These are phyloP conservation scores for Groenewaldozyma tartarivorans DNA, from an alignment of 805 yeast species.

Conservation along the genomic window DNA sequence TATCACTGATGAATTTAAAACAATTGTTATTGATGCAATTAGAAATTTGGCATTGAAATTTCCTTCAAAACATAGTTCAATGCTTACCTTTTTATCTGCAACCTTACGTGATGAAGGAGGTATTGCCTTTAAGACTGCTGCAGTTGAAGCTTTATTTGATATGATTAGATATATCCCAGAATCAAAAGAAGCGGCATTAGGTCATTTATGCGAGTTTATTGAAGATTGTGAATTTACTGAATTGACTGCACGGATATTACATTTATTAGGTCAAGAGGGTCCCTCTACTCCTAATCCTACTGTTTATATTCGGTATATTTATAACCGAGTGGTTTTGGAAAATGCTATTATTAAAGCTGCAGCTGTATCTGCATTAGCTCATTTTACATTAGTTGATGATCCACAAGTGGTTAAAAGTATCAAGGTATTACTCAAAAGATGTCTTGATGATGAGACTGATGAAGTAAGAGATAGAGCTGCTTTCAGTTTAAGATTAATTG, in stretches of 20 bases:
- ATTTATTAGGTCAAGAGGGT: conserved; percentile 88
- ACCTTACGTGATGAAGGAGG: conserved; percentile 89
- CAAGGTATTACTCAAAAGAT: conserved; percentile 66
- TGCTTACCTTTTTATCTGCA: conserved; percentile 74
- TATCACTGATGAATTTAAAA: conserved; percentile 90
- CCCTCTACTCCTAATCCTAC: conserved; percentile 82
- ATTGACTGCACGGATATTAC: conserved; percentile 84
- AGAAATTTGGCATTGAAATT: conserved; percentile 85
- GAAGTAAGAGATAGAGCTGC: conserved; percentile 98
- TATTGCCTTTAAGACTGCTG: conserved; percentile 69
- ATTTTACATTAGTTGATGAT: conserved; percentile 73
- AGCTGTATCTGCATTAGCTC: conserved; percentile 85
- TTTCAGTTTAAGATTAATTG: conserved; percentile 62
- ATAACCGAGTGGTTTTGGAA: conserved; percentile 92
- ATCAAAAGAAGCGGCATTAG: conserved; percentile 74
- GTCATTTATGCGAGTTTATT: conserved; percentile 88
- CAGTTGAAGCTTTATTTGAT: conserved; percentile 89
- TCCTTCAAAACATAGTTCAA: conserved; percentile 79
- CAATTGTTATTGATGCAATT: conserved; percentile 90
- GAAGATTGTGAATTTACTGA: conserved; percentile 98
- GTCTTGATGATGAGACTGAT: conserved; percentile 82
- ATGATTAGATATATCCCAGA: conserved; percentile 78
- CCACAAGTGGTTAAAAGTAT: conserved; percentile 58
- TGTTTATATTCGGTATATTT: conserved; percentile 86
- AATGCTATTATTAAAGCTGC: conserved; percentile 93